Evolutionary conservation across 257 asterid genomes (phyloP).

Genomic region (Jaltomata sinuosa): DNA sequence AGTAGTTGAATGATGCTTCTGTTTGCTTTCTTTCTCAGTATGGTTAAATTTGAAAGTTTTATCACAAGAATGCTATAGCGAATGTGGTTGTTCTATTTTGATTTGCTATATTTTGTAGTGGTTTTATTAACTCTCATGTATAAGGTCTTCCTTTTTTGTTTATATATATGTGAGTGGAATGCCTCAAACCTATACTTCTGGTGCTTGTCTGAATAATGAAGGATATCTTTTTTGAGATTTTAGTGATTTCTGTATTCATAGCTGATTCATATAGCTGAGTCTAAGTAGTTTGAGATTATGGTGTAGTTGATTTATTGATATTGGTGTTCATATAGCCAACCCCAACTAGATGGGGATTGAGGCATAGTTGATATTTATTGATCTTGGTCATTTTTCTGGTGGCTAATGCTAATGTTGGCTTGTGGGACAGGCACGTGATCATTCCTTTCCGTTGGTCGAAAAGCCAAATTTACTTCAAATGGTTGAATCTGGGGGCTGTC

Average conservation of each 20-base stretch:
- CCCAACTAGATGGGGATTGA: neutral
- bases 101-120: neutral
- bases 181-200: neutral
- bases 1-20: neutral
- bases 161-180: neutral
- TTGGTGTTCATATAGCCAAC: neutral
- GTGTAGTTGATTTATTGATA: neutral
- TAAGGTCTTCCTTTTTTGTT: neutral
- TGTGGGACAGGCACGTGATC: constrained; percentile 40
- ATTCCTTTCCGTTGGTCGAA: constrained; percentile 18
- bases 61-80: neutral
- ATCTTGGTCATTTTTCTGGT: constrained; percentile 3
- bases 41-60: neutral
- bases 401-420: constrained; percentile 7
- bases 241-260: neutral
- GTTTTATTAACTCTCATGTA: neutral
- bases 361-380: neutral
- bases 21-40: neutral
- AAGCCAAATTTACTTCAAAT: constrained; percentile 32
- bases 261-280: neutral
- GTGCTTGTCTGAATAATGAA: neutral
- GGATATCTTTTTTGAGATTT: neutral
- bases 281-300: neutral
- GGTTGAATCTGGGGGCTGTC: constrained; percentile 38
- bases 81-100: neutral